These are phyloP conservation scores for Fusarium veterinarium DNA, from an alignment of 2,329 filamentous ascomycete species.

Conservation along the genomic window DNA sequence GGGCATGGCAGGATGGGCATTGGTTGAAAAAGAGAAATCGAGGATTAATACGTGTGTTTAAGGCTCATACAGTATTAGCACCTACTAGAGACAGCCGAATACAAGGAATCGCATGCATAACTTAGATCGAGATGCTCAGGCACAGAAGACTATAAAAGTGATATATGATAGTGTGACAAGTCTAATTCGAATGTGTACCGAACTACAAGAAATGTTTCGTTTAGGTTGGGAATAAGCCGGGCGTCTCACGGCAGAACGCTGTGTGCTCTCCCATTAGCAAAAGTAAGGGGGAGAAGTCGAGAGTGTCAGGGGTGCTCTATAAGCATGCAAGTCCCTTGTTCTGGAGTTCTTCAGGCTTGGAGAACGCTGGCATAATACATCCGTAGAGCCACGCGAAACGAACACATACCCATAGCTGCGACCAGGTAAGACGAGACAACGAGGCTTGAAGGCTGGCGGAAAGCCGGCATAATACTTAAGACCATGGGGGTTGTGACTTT, in stretches of 20 bases:
- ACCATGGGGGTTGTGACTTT: conserved; percentile 4
- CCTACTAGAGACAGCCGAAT: conserved; percentile 22
- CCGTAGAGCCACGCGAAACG: background rate
- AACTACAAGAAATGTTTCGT: conserved; percentile 9
- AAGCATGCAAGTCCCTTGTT: background rate
- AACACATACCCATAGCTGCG: background rate
- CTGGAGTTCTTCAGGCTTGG: conserved; percentile 10
- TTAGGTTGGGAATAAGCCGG: conserved; percentile 11
- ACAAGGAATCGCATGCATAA: conserved; percentile 18
- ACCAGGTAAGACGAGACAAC: conserved; percentile 3
- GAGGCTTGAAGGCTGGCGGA: conserved; percentile 22
- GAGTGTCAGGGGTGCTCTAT: background rate
- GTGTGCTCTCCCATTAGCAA: background rate
- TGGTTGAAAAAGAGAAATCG: background rate
- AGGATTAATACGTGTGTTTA: conserved; percentile 26
- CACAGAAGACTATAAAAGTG: conserved; percentile 20
- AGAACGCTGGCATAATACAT: background rate
- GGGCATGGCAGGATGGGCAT: background rate
- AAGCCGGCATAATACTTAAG: conserved; percentile 6
- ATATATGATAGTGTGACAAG: conserved; percentile 30
- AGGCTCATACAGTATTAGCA: conserved; percentile 12
- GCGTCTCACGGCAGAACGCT: background rate
- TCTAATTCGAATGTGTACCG: background rate
- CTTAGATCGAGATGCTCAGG: conserved; percentile 22
- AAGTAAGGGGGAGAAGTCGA: background rate